Conservation (phyloP, 192 early-diverging fungal genomes). For the Linnemannia elongata region DNA sequence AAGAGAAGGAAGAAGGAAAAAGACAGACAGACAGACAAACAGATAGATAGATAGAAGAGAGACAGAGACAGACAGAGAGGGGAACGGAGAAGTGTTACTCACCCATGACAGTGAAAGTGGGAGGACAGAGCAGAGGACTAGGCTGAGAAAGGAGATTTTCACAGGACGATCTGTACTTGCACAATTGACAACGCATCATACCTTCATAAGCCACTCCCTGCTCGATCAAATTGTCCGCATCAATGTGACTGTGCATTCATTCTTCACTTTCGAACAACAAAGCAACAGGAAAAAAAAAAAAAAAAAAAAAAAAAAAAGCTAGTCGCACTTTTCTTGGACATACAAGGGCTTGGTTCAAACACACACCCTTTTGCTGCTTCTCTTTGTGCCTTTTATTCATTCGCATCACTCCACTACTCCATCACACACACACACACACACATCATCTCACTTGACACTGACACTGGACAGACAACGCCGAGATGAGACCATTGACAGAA, state of each 20-base stretch:
- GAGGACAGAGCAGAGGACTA: neutral
- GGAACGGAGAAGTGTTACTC: neutral
- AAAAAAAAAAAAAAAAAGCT: slow-evolving; percentile 2
- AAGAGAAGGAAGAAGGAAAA: neutral
- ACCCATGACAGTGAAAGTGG: neutral
- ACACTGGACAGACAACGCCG: neutral
- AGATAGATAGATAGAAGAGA: neutral
- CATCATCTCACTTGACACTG: neutral
- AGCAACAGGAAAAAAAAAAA: neutral
- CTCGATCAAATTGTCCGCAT: neutral
- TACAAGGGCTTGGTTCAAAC: neutral
- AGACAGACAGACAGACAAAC: neutral
- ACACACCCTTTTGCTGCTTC: neutral
- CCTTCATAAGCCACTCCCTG: neutral
- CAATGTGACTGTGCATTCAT: neutral
- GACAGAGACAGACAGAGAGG: neutral
- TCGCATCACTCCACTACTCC: slow-evolving; percentile 5
- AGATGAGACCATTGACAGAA: slow-evolving; percentile 96
- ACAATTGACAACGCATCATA: neutral
- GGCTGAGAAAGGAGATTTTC: slow-evolving; percentile 3
- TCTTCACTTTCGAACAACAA: neutral
- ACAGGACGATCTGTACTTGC: neutral
- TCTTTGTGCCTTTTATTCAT: neutral
- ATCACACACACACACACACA: too few relatives aligned
- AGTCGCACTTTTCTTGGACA: neutral